These are phyloP conservation scores for Pseudogymnoascus verrucosus DNA, from an alignment of 2,329 filamentous ascomycete genomes.

Conservation along the genomic window DNA sequence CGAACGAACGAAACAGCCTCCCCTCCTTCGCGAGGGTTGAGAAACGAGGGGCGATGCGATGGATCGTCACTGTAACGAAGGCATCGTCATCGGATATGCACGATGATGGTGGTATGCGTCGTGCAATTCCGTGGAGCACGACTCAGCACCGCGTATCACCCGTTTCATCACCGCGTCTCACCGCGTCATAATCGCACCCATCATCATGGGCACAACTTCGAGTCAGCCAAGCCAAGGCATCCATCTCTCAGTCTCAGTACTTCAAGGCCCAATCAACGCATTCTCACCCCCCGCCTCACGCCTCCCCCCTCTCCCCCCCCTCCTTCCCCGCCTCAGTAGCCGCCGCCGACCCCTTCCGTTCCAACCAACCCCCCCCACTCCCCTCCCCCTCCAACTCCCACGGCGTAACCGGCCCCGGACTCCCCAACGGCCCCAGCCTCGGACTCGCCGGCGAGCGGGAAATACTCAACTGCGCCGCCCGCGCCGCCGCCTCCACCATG, in stretches of 20 bases:
- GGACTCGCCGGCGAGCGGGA: not conserved
- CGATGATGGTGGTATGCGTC: not conserved
- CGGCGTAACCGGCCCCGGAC: not conserved
- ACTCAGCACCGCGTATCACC: not conserved
- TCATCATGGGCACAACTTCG: not conserved
- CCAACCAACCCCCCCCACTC: not conserved
- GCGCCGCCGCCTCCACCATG: not conserved
- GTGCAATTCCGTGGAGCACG: not conserved
- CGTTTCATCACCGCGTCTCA: not conserved
- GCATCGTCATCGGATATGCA: not conserved
- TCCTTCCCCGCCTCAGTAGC: not conserved
- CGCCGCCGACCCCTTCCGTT: not conserved
- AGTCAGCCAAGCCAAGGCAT: not conserved
- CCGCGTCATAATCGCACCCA: not conserved
- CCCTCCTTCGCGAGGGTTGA: no score
- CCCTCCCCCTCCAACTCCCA: constrained; percentile 2
- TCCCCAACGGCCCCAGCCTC: not conserved
- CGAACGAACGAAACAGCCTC: no score
- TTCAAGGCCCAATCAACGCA: not conserved
- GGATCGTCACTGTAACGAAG: no score
- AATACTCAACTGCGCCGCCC: not conserved
- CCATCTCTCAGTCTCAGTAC: not conserved
- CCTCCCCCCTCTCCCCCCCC: not conserved
- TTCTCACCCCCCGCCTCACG: not conserved
- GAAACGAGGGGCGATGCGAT: no score